Percentiles rank a stretch among this genome's conserved stretches.
These are phyloP conservation scores for Panaeolus papilionaceus DNA, from an alignment of 768 basidiomycete genomes.

Conservation along the genomic window DNA sequence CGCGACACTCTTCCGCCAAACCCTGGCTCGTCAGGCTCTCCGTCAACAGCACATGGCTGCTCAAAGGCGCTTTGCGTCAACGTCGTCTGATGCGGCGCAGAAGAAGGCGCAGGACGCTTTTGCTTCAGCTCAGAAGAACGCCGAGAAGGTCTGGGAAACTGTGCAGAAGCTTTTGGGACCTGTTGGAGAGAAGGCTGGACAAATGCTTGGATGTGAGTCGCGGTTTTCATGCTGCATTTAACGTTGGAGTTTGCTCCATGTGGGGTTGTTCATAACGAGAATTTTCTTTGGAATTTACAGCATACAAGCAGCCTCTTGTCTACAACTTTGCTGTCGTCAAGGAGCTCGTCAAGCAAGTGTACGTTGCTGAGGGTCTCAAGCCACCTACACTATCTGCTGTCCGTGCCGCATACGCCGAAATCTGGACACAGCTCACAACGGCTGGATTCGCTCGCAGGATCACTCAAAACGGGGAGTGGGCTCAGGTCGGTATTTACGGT, in stretches of 20 bases:
- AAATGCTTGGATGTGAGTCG: constrained; percentile 54
- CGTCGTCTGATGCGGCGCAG: constrained; percentile 55
- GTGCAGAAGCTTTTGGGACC: constrained; percentile 55
- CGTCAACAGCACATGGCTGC: constrained; percentile 27
- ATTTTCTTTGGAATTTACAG: constrained; percentile 34
- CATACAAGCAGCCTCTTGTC: constrained; percentile 76
- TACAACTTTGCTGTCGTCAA: constrained; percentile 83
- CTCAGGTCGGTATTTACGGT: constrained; percentile 73
- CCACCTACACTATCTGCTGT: constrained; percentile 69
- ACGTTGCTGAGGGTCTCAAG: constrained; percentile 70
- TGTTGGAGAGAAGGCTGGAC: constrained; percentile 57
- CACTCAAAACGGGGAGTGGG: constrained; percentile 67
- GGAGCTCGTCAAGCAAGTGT: constrained; percentile 79
- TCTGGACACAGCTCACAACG: constrained; percentile 68
- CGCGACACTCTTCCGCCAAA: constrained; percentile 35
- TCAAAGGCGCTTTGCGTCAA: constrained; percentile 49
- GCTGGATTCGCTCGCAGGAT: constrained; percentile 66
- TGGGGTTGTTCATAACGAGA: constrained; percentile 1
- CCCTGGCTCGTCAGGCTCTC: constrained; percentile 37
- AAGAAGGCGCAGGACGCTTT: constrained; percentile 78
- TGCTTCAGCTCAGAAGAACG: constrained; percentile 60
- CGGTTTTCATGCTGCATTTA: not conserved
- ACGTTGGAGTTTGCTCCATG: constrained; percentile 3
- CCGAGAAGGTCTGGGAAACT: constrained; percentile 57
- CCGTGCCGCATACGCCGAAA: constrained; percentile 62